phyloP scores from a whole-genome alignment of 805 yeast genomes.

The Suhomyces kilbournensis region DNA sequence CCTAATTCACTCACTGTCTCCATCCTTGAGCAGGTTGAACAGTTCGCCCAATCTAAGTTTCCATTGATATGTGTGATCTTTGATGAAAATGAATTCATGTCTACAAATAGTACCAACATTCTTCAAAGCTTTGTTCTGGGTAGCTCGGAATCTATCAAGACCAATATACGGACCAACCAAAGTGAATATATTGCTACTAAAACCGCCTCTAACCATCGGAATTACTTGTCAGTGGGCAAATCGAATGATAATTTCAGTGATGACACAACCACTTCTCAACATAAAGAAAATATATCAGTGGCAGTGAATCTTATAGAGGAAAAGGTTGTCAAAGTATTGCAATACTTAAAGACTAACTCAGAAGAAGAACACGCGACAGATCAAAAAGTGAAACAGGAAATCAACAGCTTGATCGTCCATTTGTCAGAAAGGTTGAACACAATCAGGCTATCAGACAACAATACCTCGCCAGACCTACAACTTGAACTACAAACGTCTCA shows the following conservation, averaged over 20 bases:
- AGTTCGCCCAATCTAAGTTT: too few relatives aligned
- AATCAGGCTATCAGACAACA: conserved; percentile 9
- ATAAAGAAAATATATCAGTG: conserved; percentile 8
- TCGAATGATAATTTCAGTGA: conserved; percentile 2
- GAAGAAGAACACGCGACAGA: conserved; percentile 4
- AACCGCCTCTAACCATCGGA: conserved; percentile 26
- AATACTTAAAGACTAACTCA: conserved; percentile 10
- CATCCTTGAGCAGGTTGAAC: neutral
- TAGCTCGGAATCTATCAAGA: conserved; percentile 5
- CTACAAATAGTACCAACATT: neutral
- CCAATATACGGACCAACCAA: conserved; percentile 23
- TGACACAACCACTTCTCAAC: conserved; percentile 1
- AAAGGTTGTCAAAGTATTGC: conserved; percentile 21
- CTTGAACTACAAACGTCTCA: conserved; percentile 22
- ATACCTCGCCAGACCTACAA: conserved; percentile 5
- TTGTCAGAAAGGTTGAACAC: conserved; percentile 23
- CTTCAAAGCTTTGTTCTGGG: neutral
- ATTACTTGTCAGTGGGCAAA: conserved; percentile 18
- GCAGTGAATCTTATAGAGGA: conserved; percentile 22
- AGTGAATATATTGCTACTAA: conserved; percentile 32
- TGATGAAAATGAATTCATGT: neutral
- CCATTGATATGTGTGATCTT: conserved; percentile 11
- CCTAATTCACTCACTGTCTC: conserved; percentile 4
- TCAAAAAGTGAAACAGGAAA: conserved; percentile 12
- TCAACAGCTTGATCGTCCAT: conserved; percentile 24